These are phyloP conservation scores for Solanum stenotomum DNA, from an alignment of 257 asterid genomes.

Conservation along the genomic window DNA sequence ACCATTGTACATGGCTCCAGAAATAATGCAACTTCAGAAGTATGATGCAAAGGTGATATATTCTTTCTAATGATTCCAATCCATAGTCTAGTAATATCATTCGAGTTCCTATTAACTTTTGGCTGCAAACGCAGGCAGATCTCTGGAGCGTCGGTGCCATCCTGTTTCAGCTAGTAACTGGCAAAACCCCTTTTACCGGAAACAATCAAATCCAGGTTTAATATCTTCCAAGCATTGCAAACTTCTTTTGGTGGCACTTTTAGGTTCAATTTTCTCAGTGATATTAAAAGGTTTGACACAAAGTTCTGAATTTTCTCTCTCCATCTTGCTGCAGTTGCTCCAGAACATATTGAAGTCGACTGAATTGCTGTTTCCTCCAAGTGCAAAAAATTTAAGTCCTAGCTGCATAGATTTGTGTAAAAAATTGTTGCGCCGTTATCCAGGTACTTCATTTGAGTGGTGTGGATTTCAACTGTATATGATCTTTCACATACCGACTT, in stretches of 20 bases:
- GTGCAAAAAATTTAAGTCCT: conserved; percentile 47
- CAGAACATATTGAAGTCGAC: conserved; percentile 75
- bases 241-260: neutral
- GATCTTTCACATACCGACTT: neutral
- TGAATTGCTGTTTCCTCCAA: conserved; percentile 69
- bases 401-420: conserved; percentile 67
- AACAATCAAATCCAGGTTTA: conserved; percentile 54
- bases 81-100: neutral
- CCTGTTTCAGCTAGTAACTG: conserved; percentile 78
- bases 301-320: conserved; percentile 7
- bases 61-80: neutral
- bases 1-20: conserved; percentile 97
- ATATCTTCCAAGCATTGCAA: neutral
- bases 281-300: neutral
- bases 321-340: conserved; percentile 50
- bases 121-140: conserved; percentile 68
- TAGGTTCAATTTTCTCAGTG: conserved; percentile 4
- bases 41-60: conserved; percentile 85
- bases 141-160: conserved; percentile 96
- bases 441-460: conserved; percentile 38
- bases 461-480: neutral
- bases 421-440: conserved; percentile 67
- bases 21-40: conserved; percentile 76
- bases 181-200: conserved; percentile 86
- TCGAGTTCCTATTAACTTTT: conserved; percentile 18